phyloP scores from a whole-genome alignment of 2,329 filamentous ascomycete species.

The Xylaria sp. region DNA sequence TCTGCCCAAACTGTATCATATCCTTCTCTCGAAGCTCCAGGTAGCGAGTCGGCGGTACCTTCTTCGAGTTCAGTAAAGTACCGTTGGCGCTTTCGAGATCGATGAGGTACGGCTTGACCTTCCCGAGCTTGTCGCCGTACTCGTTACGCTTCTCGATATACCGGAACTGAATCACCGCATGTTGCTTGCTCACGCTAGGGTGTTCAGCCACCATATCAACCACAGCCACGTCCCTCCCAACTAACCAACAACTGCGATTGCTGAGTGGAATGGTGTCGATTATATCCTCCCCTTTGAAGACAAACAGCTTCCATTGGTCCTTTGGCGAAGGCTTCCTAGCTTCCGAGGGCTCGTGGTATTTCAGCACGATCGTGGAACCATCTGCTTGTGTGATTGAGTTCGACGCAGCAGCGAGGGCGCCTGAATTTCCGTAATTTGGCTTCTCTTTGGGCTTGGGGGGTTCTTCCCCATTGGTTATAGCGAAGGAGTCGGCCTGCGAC shows the following conservation, averaged over 20 bases:
- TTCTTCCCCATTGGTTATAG: slow-evolving; percentile 62
- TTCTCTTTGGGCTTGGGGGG: slow-evolving; percentile 78
- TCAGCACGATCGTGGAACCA: slow-evolving; percentile 82
- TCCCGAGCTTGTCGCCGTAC: slow-evolving; percentile 83
- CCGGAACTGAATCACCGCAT: slow-evolving; percentile 94
- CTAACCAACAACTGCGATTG: slow-evolving; percentile 86
- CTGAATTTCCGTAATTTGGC: slow-evolving; percentile 85
- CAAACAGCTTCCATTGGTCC: slow-evolving; percentile 87
- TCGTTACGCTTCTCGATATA: slow-evolving; percentile 85
- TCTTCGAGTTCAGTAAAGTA: slow-evolving; percentile 81
- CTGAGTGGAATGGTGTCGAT: slow-evolving; percentile 84
- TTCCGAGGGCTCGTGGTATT: slow-evolving; percentile 96
- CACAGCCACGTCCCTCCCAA: slow-evolving; percentile 83
- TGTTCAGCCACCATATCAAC: slow-evolving; percentile 89
- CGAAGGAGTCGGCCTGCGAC: slow-evolving; percentile 70
- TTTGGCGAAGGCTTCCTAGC: slow-evolving; percentile 85
- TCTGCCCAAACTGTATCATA: slow-evolving; percentile 87
- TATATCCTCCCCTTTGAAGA: slow-evolving; percentile 87
- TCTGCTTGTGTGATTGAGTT: slow-evolving; percentile 79
- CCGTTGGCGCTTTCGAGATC: slow-evolving; percentile 95
- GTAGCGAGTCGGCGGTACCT: slow-evolving; percentile 79
- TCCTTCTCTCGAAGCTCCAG: slow-evolving; percentile 90
- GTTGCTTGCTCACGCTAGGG: slow-evolving; percentile 93
- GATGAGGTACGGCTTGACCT: slow-evolving; percentile 87
- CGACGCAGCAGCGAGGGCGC: slow-evolving; percentile 85